phyloP scores from a whole-genome alignment of 768 basidiomycete species.

The Aureoboletus auriporus region DNA sequence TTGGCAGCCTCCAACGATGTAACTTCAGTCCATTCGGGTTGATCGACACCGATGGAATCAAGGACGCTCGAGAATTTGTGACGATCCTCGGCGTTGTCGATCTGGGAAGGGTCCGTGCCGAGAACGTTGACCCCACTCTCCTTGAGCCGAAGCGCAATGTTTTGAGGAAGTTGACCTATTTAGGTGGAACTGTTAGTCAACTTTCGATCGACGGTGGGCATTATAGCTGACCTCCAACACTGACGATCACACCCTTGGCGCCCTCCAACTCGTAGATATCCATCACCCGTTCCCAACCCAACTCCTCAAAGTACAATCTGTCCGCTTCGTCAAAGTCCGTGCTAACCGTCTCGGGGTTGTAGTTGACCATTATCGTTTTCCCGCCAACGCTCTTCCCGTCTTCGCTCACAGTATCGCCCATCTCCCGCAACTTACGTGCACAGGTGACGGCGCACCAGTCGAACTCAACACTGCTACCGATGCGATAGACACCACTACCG shows the following conservation, averaged over 20 bases:
- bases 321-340: constrained; percentile 99
- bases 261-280: constrained; percentile 97
- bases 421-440: constrained; percentile 84
- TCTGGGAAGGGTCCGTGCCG: constrained; percentile 92
- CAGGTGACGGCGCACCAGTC: constrained; percentile 99
- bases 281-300: constrained; percentile 98
- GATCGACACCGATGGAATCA: constrained; percentile 92
- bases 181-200: not conserved
- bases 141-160: constrained; percentile 95
- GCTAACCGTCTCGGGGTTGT: constrained; percentile 98
- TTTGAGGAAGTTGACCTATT: constrained; percentile 93
- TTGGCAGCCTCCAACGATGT: constrained; percentile 87
- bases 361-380: constrained; percentile 98
- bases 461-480: constrained; percentile 98
- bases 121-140: constrained; percentile 87
- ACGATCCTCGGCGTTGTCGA: constrained; percentile 96
- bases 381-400: constrained; percentile 34
- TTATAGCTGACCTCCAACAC: constrained; percentile 79
- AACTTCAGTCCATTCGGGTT: constrained; percentile 94
- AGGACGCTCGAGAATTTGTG: constrained; percentile 99
- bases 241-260: constrained; percentile 91
- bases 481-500: constrained; percentile 96
- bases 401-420: constrained; percentile 46
- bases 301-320: constrained; percentile 95
- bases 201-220: not conserved